Evolutionary conservation across 129 eudicot genomes (phyloP).

Genomic region (Chrysanthemum makinoi): DNA sequence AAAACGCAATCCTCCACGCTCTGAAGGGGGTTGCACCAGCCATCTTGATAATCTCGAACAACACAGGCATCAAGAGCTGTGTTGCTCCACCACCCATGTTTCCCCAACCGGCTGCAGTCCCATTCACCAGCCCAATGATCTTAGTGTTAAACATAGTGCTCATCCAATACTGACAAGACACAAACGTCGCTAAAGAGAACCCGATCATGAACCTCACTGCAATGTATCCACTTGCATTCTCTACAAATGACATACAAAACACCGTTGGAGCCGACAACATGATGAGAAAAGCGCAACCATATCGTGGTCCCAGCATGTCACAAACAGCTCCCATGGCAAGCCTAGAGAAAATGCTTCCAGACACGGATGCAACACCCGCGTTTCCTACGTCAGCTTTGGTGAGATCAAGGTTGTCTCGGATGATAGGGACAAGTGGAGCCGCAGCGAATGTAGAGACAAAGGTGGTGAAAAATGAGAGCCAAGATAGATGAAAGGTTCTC

Average conservation of each 20-base stretch:
- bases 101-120: slow-evolving; percentile 70
- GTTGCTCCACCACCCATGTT: slow-evolving; percentile 72
- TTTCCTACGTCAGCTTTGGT: slow-evolving; percentile 55
- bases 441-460: slow-evolving; percentile 64
- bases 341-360: slow-evolving; percentile 58
- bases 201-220: slow-evolving; percentile 62
- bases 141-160: slow-evolving; percentile 60
- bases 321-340: slow-evolving; percentile 61
- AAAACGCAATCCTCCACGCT: slow-evolving; percentile 68
- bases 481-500: slow-evolving; percentile 58
- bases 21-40: slow-evolving; percentile 52
- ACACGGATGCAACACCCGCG: slow-evolving; percentile 57
- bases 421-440: slow-evolving; percentile 60
- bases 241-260: slow-evolving; percentile 56
- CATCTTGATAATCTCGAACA: slow-evolving; percentile 39
- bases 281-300: slow-evolving; percentile 58
- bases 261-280: slow-evolving; percentile 58
- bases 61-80: slow-evolving; percentile 55
- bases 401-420: slow-evolving; percentile 56
- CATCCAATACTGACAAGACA: slow-evolving; percentile 74
- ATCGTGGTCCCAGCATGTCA: slow-evolving; percentile 58
- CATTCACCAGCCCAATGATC: slow-evolving; percentile 55
- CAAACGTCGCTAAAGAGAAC: slow-evolving; percentile 61
- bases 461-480: slow-evolving; percentile 55
- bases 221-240: slow-evolving; percentile 43